These are phyloP conservation scores for Aureobasidium melanogenum DNA, from an alignment of 2,329 filamentous ascomycete genomes.

Conservation along the genomic window DNA sequence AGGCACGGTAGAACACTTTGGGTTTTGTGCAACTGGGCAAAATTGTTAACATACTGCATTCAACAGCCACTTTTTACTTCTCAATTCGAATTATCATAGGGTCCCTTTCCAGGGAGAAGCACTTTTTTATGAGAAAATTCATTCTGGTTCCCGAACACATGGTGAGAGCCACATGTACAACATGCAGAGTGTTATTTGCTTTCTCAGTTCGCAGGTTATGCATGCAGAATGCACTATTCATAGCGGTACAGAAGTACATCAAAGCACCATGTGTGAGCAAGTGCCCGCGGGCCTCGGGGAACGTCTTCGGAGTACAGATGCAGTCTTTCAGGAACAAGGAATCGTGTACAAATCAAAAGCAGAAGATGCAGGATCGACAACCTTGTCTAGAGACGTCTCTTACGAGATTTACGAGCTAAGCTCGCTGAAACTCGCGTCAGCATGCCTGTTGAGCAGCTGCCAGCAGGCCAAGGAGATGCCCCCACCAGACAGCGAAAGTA, in stretches of 20 bases:
- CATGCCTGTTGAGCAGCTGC: not conserved
- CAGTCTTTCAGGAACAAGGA: not conserved
- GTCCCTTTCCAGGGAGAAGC: not conserved
- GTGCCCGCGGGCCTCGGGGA: not conserved
- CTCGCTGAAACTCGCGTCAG: not conserved
- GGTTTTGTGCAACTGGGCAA: not conserved
- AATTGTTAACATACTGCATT: not conserved
- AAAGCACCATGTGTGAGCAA: not conserved
- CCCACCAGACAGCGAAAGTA: not conserved
- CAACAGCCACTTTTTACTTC: not conserved
- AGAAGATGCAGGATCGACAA: not conserved
- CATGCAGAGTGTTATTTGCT: not conserved
- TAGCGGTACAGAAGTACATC: not conserved
- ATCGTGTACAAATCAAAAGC: not conserved
- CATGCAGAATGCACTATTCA: slow-evolving; percentile 4
- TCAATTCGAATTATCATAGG: not conserved
- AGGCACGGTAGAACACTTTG: not conserved
- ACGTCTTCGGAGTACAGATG: not conserved
- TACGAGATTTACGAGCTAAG: not conserved
- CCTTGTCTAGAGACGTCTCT: not conserved
- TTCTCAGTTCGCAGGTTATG: not conserved
- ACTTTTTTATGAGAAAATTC: not conserved
- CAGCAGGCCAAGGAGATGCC: not conserved
- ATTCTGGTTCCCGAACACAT: not conserved
- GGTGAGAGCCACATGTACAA: not conserved